Conservation (phyloP, 2,329 filamentous ascomycete genomes). For the Ophiostoma quercus region DNA sequence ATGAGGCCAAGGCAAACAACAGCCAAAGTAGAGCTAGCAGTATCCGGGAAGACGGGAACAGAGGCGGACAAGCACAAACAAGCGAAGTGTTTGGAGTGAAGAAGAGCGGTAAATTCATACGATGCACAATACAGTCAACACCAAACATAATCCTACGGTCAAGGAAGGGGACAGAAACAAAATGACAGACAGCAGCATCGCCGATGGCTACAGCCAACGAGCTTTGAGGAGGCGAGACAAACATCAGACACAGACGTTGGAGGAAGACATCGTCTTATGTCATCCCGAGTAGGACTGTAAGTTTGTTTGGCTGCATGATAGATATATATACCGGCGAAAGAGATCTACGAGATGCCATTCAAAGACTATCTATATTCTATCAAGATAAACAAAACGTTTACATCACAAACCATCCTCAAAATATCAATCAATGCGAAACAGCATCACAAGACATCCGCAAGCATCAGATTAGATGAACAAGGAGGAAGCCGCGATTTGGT, state of each 20-base stretch:
- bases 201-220: background rate
- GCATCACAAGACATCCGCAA: background rate
- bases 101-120: background rate
- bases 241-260: background rate
- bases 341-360: background rate
- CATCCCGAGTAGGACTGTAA: background rate
- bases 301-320: background rate
- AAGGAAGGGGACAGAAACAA: background rate
- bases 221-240: background rate
- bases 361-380: background rate
- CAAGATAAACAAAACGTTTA: background rate
- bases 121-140: background rate
- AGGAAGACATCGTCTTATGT: background rate
- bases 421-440: background rate
- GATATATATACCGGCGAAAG: background rate
- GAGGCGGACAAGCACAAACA: conserved; percentile 3
- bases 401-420: background rate
- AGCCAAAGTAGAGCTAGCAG: background rate
- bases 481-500: too few relatives aligned
- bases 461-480: background rate
- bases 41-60: background rate
- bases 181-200: conserved; percentile 3
- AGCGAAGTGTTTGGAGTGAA: conserved; percentile 10
- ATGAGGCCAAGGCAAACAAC: background rate
- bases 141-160: background rate